phyloP scores from a whole-genome alignment of 164 flowering plant genomes.

The Berberis thunbergii region DNA sequence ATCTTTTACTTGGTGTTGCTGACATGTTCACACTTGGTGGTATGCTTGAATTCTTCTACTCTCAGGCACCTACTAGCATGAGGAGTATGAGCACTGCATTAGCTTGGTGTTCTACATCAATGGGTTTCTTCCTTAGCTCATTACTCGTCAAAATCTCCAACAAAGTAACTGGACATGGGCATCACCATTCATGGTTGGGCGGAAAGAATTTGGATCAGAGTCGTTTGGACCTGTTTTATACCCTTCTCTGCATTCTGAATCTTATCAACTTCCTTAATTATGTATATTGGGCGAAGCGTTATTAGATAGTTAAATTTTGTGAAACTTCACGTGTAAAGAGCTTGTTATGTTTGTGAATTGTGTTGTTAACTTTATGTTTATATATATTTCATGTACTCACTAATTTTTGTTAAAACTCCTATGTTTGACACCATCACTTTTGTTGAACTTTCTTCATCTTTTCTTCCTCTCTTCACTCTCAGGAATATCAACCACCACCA shows the following conservation, averaged over 20 bases:
- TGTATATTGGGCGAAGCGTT: constrained; percentile 19
- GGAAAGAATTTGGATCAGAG: constrained; percentile 19
- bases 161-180: constrained; percentile 7
- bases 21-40: constrained; percentile 28
- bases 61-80: constrained; percentile 21
- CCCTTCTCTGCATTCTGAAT: constrained; percentile 18
- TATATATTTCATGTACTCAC: too few relatives aligned
- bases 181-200: constrained; percentile 17
- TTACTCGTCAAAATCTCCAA: constrained; percentile 12
- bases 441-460: too few relatives aligned
- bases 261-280: constrained; percentile 18
- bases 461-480: too few relatives aligned
- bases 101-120: constrained; percentile 18
- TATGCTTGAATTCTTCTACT: constrained; percentile 27
- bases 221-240: constrained; percentile 25
- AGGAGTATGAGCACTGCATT: constrained; percentile 25
- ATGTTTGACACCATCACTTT: too few relatives aligned
- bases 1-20: constrained; percentile 22
- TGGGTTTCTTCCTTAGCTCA: constrained; percentile 27
- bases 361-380: not conserved
- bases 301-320: constrained; percentile 2
- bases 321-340: not conserved
- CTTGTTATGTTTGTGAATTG: not conserved
- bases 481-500: too few relatives aligned
- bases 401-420: too few relatives aligned